Evolutionary conservation across 1,284 basidiomycete species (phyloP).

Genomic region (Ganoderma multipileum): DNA sequence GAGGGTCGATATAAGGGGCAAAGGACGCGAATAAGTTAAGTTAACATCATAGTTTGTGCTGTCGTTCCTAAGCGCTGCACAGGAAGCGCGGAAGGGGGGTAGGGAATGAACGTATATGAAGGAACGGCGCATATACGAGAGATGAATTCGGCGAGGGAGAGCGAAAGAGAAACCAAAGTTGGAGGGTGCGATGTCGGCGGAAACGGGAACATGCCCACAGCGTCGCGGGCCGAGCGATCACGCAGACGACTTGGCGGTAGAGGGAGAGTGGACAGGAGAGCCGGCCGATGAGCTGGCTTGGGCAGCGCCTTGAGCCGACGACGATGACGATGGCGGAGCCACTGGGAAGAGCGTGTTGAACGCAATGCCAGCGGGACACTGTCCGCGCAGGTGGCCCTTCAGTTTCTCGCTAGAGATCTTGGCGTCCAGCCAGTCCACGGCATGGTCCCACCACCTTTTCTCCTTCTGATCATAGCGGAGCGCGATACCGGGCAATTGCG

Average conservation of each 20-base stretch:
- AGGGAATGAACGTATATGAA: neutral
- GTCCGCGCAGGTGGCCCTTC: neutral
- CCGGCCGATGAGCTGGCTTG: neutral
- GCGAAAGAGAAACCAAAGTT: too few species aligned
- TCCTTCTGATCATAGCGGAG: neutral
- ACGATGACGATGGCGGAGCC: neutral
- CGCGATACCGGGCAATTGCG: neutral
- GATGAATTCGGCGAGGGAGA: too few species aligned
- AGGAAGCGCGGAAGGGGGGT: too few species aligned
- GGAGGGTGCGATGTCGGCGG: neutral
- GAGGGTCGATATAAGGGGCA: too few species aligned
- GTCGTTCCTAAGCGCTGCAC: neutral
- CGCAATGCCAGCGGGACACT: neutral
- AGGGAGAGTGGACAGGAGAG: neutral
- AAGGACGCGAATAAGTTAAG: neutral
- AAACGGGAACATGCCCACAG: neutral
- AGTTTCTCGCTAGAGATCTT: neutral
- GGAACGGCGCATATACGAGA: neutral
- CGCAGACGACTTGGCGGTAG: neutral
- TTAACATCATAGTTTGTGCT: neutral
- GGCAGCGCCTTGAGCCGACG: neutral
- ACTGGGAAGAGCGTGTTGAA: neutral
- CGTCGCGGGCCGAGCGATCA: neutral
- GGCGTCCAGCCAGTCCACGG: neutral
- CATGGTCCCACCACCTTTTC: neutral